phyloP scores from a whole-genome alignment of 116 monocot genomes.

The Cymodocea nodosa region DNA sequence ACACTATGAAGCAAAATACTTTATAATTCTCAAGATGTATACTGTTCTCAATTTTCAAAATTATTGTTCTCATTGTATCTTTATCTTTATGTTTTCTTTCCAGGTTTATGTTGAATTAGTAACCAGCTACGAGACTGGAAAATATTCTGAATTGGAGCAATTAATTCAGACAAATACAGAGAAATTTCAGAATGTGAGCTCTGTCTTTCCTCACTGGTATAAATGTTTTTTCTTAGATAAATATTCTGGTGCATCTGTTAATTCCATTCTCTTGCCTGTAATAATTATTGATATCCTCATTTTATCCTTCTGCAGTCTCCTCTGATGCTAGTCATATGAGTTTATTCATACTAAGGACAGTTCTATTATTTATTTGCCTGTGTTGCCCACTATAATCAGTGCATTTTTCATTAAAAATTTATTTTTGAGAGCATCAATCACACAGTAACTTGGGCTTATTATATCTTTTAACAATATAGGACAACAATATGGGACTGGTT shows the following conservation, averaged over 20 bases:
- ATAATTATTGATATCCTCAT: neutral
- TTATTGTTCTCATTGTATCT: neutral
- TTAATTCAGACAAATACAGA: conserved; percentile 56
- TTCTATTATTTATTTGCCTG: too few species aligned
- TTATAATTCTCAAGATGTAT: too few species aligned
- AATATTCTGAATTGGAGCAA: conserved; percentile 50
- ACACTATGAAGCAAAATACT: too few species aligned
- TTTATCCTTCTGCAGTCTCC: neutral
- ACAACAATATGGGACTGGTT: conserved; percentile 83
- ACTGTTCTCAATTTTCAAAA: neutral
- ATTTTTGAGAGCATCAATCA: neutral
- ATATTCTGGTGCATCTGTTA: neutral
- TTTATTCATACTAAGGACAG: neutral
- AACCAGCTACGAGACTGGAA: conserved; percentile 42
- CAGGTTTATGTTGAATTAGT: conserved; percentile 72
- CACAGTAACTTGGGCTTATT: neutral
- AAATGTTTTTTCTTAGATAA: neutral
- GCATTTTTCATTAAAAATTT: too few species aligned
- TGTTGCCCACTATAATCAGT: too few species aligned
- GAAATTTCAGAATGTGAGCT: conserved; percentile 48
- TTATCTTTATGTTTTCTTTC: neutral
- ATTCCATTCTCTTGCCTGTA: neutral
- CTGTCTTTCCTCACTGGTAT: neutral
- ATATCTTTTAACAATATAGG: conserved; percentile 27
- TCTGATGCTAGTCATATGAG: neutral